A percentile compares a stretch with the other conserved stretches of the same genome.
phyloP scores from a whole-genome alignment of 805 yeast genomes.

The Wickerhamomyces rabaulensis region DNA sequence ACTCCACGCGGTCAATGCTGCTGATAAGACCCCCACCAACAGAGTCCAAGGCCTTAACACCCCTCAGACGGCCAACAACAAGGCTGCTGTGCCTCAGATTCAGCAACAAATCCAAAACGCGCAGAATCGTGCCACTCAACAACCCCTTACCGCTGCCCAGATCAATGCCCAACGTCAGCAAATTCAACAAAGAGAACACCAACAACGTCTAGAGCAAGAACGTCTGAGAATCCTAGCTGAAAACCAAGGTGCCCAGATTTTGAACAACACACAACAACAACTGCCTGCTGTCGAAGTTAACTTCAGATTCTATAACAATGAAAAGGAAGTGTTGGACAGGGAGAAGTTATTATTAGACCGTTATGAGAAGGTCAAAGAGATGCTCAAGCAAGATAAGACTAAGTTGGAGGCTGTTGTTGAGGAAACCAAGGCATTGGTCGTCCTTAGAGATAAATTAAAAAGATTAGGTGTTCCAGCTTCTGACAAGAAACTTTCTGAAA shows the following conservation, averaged over 20 bases:
- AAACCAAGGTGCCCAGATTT: neutral
- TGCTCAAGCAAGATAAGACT: neutral
- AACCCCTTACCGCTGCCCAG: neutral
- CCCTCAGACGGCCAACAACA: neutral
- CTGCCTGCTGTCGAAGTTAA: neutral
- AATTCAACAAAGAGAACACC: neutral
- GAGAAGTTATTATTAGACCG: neutral
- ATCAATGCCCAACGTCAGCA: neutral
- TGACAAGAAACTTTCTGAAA: constrained; percentile 1
- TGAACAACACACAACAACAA: neutral
- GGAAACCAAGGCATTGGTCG: neutral
- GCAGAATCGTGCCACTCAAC: neutral
- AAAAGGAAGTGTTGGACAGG: neutral
- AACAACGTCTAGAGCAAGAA: neutral
- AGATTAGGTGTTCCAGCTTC: constrained; percentile 3
- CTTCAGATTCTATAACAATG: neutral
- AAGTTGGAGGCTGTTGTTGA: neutral
- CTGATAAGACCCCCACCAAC: neutral
- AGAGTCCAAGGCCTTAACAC: neutral
- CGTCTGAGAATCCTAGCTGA: too few species aligned
- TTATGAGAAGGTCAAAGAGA: neutral
- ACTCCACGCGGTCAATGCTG: neutral
- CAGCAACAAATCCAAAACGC: neutral
- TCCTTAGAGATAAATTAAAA: constrained; percentile 2
- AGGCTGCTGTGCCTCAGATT: neutral